A percentile compares a stretch with the other conserved stretches of the same genome.
phyloP scores from a whole-genome alignment of 306 rosid species.

The Dalbergia cochinchinensis region DNA sequence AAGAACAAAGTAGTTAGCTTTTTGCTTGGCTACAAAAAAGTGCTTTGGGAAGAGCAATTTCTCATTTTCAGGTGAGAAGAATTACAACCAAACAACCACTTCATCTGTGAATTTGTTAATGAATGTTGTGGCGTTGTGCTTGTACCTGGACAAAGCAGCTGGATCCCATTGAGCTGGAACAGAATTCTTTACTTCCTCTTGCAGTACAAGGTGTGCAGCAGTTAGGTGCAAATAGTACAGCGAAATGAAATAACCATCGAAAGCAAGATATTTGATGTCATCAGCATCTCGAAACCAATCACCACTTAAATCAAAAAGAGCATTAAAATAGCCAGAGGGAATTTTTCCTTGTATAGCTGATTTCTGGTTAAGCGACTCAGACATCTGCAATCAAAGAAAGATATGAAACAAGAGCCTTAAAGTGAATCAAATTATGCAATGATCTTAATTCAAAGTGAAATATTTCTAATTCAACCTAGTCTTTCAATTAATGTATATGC shows the following conservation, averaged over 20 bases:
- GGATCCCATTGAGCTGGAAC: conserved; percentile 99
- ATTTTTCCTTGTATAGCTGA: conserved; percentile 87
- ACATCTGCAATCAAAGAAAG: conserved; percentile 78
- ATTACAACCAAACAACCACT: neutral
- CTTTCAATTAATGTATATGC: too few species aligned
- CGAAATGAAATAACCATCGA: conserved; percentile 84
- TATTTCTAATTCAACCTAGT: conserved; percentile 11
- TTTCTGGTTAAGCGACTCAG: conserved; percentile 89
- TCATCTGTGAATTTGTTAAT: neutral
- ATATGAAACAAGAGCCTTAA: conserved; percentile 13
- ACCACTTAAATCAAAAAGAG: conserved; percentile 78
- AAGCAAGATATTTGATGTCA: conserved; percentile 74
- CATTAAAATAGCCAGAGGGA: conserved; percentile 92
- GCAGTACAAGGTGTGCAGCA: conserved; percentile 70
- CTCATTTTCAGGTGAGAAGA: too few species aligned
- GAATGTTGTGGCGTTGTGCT: conserved; percentile 3
- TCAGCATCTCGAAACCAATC: conserved; percentile 81
- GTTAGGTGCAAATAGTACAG: conserved; percentile 75
- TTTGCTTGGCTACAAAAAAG: neutral
- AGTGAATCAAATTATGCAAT: conserved; percentile 1
- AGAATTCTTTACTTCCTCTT: conserved; percentile 77
- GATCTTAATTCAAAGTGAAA: conserved; percentile 33
- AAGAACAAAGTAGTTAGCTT: neutral
- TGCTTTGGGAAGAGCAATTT: too few species aligned
- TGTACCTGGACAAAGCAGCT: conserved; percentile 81